Base-by-base conservation (phyloP, 2,329 filamentous ascomycete genomes). In the Clonostachys rosea region DNA sequence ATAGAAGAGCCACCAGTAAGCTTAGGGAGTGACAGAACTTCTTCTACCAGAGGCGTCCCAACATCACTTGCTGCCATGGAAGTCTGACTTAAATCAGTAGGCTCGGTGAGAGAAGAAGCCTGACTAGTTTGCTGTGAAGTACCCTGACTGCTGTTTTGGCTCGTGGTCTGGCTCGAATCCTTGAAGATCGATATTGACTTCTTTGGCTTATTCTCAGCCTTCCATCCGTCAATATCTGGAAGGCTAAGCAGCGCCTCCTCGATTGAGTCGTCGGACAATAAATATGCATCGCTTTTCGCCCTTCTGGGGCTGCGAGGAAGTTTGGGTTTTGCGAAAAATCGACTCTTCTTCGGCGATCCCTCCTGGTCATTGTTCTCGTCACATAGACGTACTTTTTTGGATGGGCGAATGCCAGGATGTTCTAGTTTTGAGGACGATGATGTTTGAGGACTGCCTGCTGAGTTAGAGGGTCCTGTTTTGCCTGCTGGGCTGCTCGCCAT, bases 371-470 rank as follows among this genome's bases (percentile, higher is more conserved):
- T 63, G 7, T 54, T 53, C 40, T 79, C 73, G 5, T 74, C 67
- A 48, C 76, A 81, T 7, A 83, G 60, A 36, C 78, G 74, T 39
- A 73, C 73, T 60, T 83, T 83, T 66, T 83, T 83, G 46, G 69
- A 69, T 18, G 79, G 79, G 44, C 77, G 24, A 30, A 30, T 54
- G 35, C 43, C 54, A n/a, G 49, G 42, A 47, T 53, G 37, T 24
- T 66, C 61, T 16, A 53, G 46, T 24, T 54, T 50, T 49, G 47
- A 47, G 16, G 45, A 30, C 30, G 49, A 44, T 43, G 47, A 41
- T n/a, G 35, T 41, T 17, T 44, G 24, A 41, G 42, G 41, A 50
- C 13, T 54, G 5, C 51, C 14, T 13, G 50, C 50, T 33, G 45
- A 43, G n/a, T 24, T 42, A 14, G 53, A 45, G 9, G 50, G n/a